Base-by-base conservation (phyloP, 2,329 filamentous ascomycete genomes). In the Harringtonia aguacate region DNA sequence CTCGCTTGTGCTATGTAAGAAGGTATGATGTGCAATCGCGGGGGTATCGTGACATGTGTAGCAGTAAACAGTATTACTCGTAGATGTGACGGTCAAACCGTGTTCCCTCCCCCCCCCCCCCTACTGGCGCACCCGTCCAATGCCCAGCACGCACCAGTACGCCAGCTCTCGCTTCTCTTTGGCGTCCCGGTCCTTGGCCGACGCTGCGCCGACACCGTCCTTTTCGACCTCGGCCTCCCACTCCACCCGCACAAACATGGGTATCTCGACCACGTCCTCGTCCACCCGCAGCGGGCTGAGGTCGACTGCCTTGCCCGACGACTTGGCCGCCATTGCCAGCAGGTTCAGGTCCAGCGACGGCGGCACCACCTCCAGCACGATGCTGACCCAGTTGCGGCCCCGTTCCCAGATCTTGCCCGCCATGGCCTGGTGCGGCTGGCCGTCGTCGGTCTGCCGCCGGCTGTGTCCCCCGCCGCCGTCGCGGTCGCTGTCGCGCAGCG, bases 361-460 rank as follows among this genome's bases (percentile, higher is more conserved):
- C 2, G 89, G 77, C 1, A 95, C 77, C 14, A 98, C 83, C 60
- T 98, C 92, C 22, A 98, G 71, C 18, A 95, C 85, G 12, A 98
- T 86, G 52, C 82, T 92, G 15, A 92, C 92, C 86, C 89, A 95
- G 61, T 97, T 98, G 30, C 89, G 73, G 0, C 89, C 90, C 43
- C 82, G 77, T 50, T 95, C 89, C 85, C 87, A 98, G n/a, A 97
- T 81, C 64, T 97, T 97, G 42, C 90, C 92, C 0, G 86, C 86
- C 61, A 94, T 88, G 15, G 85, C 77, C 56, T 78, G 79, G 39
- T 78, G 74, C 41, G 67, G 70, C 34, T 64, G 61, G n/a, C 59
- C 57, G 22, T 55, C 58, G 36, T 57, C 67, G 55, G 63, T 53
- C 46, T 6, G 24, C 24, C 43, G 41, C 8, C 58, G 56, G 58